Conservation (phyloP, 2,329 filamentous ascomycete species). For the Hymenoscyphus infarciens region DNA sequence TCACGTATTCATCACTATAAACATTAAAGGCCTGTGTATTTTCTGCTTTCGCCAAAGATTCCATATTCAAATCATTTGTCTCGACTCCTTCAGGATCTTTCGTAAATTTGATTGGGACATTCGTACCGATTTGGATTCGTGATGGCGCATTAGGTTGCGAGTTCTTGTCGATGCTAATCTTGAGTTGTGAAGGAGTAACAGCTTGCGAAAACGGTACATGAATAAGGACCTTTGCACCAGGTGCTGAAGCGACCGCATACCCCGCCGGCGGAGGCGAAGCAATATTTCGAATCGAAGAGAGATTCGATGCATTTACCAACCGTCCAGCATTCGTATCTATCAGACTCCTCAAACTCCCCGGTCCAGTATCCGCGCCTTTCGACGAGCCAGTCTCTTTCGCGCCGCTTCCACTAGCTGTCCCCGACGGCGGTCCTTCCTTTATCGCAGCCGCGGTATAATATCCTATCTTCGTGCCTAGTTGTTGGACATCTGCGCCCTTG, state of each 20-base stretch:
- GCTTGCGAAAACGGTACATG: slow-evolving; percentile 28
- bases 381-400: slow-evolving; percentile 7
- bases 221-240: slow-evolving; percentile 24
- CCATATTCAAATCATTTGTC: slow-evolving; percentile 28
- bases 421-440: slow-evolving; percentile 17
- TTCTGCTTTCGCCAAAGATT: slow-evolving; percentile 27
- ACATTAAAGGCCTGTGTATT: slow-evolving; percentile 31
- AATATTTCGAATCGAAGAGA: slow-evolving; percentile 30
- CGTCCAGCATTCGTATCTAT: slow-evolving; percentile 26
- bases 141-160: slow-evolving; percentile 26
- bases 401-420: not conserved
- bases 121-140: slow-evolving; percentile 28
- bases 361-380: slow-evolving; percentile 2
- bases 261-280: slow-evolving; percentile 30
- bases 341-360: slow-evolving; percentile 25
- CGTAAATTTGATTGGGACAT: slow-evolving; percentile 24
- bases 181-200: slow-evolving; percentile 24
- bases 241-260: slow-evolving; percentile 26
- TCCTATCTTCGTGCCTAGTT: slow-evolving; percentile 51
- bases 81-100: slow-evolving; percentile 26
- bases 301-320: slow-evolving; percentile 26
- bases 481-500: slow-evolving; percentile 74
- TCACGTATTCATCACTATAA: slow-evolving; percentile 31
- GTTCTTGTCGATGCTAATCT: slow-evolving; percentile 26
- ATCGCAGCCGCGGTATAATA: slow-evolving; percentile 26